These are phyloP conservation scores for Penicillium manginii DNA, from an alignment of 495 filamentous ascomycete genomes.

Conservation along the genomic window DNA sequence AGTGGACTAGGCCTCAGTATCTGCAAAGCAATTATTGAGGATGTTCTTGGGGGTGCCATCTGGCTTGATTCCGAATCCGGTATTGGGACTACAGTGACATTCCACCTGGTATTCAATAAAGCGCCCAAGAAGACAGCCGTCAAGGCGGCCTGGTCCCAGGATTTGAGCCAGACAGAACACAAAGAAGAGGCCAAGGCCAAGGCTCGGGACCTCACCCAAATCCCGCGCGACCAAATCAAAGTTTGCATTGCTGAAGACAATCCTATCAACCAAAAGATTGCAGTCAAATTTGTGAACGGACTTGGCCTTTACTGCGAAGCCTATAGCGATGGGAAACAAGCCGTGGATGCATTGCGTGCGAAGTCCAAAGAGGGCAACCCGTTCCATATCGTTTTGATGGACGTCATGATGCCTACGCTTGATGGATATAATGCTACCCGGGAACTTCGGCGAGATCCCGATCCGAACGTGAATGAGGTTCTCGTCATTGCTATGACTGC, in stretches of 20 bases:
- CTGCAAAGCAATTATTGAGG: slow-evolving; percentile 93
- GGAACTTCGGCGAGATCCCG: slow-evolving; percentile 72
- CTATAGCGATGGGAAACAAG: slow-evolving; percentile 82
- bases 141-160: slow-evolving; percentile 61
- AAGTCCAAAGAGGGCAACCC: slow-evolving; percentile 69
- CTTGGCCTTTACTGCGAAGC: slow-evolving; percentile 83
- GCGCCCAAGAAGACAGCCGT: slow-evolving; percentile 61
- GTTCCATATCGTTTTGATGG: slow-evolving; percentile 82
- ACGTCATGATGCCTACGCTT: slow-evolving; percentile 92
- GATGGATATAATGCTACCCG: slow-evolving; percentile 94
- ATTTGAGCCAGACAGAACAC: slow-evolving; percentile 34
- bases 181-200: slow-evolving; percentile 33
- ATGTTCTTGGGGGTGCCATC: slow-evolving; percentile 83
- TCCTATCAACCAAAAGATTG: slow-evolving; percentile 88
- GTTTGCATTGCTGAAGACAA: slow-evolving; percentile 94
- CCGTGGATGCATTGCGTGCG: slow-evolving; percentile 80
- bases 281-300: slow-evolving; percentile 82
- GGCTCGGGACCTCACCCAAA: slow-evolving; percentile 61
- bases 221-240: slow-evolving; percentile 76
- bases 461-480: slow-evolving; percentile 72
- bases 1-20: slow-evolving; percentile 90
- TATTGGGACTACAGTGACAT: slow-evolving; percentile 82
- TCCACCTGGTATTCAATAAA: slow-evolving; percentile 82
- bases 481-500: slow-evolving; percentile 95
- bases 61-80: slow-evolving; percentile 77